These are phyloP conservation scores for Ophiobolus disseminans DNA, from an alignment of 2,329 filamentous ascomycete genomes.

Conservation along the genomic window DNA sequence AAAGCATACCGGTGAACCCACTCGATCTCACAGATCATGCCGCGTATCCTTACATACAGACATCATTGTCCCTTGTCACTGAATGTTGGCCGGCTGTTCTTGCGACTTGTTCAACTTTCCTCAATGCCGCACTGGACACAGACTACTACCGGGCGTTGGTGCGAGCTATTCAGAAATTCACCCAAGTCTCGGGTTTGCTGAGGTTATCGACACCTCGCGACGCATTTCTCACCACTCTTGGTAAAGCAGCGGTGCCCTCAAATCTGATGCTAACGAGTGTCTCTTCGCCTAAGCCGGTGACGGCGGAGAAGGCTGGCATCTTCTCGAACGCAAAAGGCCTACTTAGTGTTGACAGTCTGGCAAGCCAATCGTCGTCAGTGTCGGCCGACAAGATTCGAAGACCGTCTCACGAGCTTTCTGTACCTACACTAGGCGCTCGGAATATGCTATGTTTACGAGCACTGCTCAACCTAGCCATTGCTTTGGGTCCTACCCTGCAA, in stretches of 20 bases:
- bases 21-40: slow-evolving; percentile 76
- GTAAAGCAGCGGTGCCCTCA: slow-evolving; percentile 89
- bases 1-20: slow-evolving; percentile 84
- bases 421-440: slow-evolving; percentile 74
- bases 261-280: slow-evolving; percentile 62
- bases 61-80: slow-evolving; percentile 83
- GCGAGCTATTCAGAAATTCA: slow-evolving; percentile 90
- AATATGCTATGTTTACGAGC: slow-evolving; percentile 91
- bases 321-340: slow-evolving; percentile 75
- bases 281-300: slow-evolving; percentile 47
- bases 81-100: slow-evolving; percentile 95
- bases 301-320: slow-evolving; percentile 63
- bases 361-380: slow-evolving; percentile 63
- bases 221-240: slow-evolving; percentile 91
- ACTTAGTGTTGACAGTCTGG: slow-evolving; percentile 74
- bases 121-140: slow-evolving; percentile 88
- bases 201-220: slow-evolving; percentile 86
- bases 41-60: slow-evolving; percentile 72
- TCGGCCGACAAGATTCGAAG: slow-evolving; percentile 65
- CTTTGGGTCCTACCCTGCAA: slow-evolving; percentile 84
- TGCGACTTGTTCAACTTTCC: slow-evolving; percentile 92
- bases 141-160: slow-evolving; percentile 94
- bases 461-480: slow-evolving; percentile 93
- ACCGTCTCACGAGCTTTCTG: slow-evolving; percentile 58
- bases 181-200: slow-evolving; percentile 90